These are phyloP conservation scores for Tubosaeta sp. DNA, from an alignment of 768 basidiomycete genomes.

Conservation along the genomic window DNA sequence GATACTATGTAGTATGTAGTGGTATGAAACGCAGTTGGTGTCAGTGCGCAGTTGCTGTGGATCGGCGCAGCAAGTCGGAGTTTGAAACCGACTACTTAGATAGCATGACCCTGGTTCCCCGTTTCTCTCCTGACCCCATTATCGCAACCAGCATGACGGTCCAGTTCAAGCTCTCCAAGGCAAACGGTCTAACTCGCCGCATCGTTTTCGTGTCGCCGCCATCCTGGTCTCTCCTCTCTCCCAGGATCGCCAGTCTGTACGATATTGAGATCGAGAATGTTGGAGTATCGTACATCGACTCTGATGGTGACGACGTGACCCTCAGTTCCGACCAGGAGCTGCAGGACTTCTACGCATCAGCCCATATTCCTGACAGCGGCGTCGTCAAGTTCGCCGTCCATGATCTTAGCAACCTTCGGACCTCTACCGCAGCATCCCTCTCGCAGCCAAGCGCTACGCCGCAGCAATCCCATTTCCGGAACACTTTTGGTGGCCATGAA, in stretches of 20 bases:
- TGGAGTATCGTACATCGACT: slow-evolving; percentile 68
- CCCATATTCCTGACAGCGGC: slow-evolving; percentile 18
- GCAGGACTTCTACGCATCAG: slow-evolving; percentile 58
- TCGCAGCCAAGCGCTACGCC: slow-evolving; percentile 32
- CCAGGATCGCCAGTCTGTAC: slow-evolving; percentile 51
- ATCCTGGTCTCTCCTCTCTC: slow-evolving; percentile 53
- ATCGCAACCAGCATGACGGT: slow-evolving; percentile 42
- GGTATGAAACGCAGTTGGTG: not conserved
- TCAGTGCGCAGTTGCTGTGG: not conserved
- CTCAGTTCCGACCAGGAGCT: slow-evolving; percentile 75
- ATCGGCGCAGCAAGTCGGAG: slow-evolving; percentile 39
- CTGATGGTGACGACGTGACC: slow-evolving; percentile 72
- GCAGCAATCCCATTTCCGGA: slow-evolving; percentile 43
- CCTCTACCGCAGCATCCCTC: slow-evolving; percentile 29
- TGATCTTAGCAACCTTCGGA: slow-evolving; percentile 45
- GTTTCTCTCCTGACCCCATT: slow-evolving; percentile 17
- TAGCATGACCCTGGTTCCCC: not conserved
- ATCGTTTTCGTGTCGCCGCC: slow-evolving; percentile 50
- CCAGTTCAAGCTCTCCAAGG: slow-evolving; percentile 64
- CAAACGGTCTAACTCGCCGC: slow-evolving; percentile 56
- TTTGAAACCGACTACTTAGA: slow-evolving; percentile 33
- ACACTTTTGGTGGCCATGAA: slow-evolving; percentile 53
- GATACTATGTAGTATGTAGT: slow-evolving; percentile 12
- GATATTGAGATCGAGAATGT: slow-evolving; percentile 53
- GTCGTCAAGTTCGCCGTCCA: slow-evolving; percentile 59